Evolutionary conservation across 2,329 filamentous ascomycete species (phyloP), one percentile per base, ranked within the genome.

Genomic region (Fusarium keratoplasticum): DNA sequence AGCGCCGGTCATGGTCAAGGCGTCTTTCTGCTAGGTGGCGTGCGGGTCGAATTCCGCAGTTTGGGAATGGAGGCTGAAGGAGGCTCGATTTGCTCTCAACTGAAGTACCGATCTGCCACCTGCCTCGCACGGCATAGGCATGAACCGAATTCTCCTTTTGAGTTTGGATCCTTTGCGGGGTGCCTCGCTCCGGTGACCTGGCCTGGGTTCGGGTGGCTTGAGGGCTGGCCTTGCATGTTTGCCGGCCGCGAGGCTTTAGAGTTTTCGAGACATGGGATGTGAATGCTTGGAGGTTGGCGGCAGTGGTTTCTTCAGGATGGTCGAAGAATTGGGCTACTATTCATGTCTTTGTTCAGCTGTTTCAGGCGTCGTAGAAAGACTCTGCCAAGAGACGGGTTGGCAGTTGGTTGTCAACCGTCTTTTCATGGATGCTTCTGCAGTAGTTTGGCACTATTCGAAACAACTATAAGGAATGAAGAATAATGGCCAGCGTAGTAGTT

Each of bases 31-130:
- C 27, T 52, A 14, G 42, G 8, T 47, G 42, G 14, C 22, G 42
- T 18, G n/a, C 59, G 20, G 64, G 57, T 31, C 31, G 40, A n/a
- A 33, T 22, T 38, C 44, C 29, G 47, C 47, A 20, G 27, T 54
- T 14, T 52, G 67, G 44, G 68, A 74, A 72, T 74, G 68, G 35
- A 66, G 68, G 47, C 68, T 47, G 47, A 31, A 52, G 47, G n/a
- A 52, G 47, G 47, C 6, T 50, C 50, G 44, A 62, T 47, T 54
- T 44, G 4, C 18, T n/a, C 31, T 52, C 27, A 20, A 31, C 16
- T 27, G 18, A 52, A n/a, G 27, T 52, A 31, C 47, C 47, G 47
- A 52, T 31, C 25, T n/a, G 25, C 42, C 42, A 50, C 25, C 44
- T 50, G 9, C 42, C 42, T 44, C 44, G 14, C 44, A 50, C 14